Conservation (phyloP, 768 basidiomycete genomes). For the Lactarius evosmus region DNA sequence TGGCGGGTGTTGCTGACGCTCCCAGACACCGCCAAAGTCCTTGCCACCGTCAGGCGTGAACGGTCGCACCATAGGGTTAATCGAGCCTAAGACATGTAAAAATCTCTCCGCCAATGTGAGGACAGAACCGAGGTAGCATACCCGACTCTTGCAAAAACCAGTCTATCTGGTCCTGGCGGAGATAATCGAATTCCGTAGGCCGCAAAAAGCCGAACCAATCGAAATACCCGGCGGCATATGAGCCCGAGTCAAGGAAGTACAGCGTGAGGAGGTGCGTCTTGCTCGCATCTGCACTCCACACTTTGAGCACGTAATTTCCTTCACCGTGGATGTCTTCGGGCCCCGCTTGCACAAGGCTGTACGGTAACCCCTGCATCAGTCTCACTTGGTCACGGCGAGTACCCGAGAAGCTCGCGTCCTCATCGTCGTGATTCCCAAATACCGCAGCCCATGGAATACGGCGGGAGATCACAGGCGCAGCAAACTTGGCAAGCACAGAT, state of each 20-base stretch:
- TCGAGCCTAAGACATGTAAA: slow-evolving; percentile 41
- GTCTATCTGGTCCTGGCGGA: slow-evolving; percentile 79
- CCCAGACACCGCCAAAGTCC: slow-evolving; percentile 68
- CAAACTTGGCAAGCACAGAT: slow-evolving; percentile 87
- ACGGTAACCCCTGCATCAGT: slow-evolving; percentile 77
- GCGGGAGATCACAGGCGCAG: slow-evolving; percentile 67
- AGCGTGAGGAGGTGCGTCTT: slow-evolving; percentile 85
- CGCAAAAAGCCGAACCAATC: slow-evolving; percentile 62
- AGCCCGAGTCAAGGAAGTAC: slow-evolving; percentile 88
- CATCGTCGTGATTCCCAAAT: slow-evolving; percentile 93
- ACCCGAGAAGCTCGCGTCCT: slow-evolving; percentile 47
- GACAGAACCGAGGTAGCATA: slow-evolving; percentile 28
- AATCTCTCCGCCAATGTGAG: neutral
- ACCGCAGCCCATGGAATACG: slow-evolving; percentile 87
- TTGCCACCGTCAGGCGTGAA: slow-evolving; percentile 73
- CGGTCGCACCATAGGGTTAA: slow-evolving; percentile 75
- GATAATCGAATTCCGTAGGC: slow-evolving; percentile 83
- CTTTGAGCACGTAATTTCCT: slow-evolving; percentile 88
- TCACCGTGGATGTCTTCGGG: slow-evolving; percentile 84
- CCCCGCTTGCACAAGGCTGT: slow-evolving; percentile 76
- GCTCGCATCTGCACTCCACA: slow-evolving; percentile 82
- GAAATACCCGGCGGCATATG: slow-evolving; percentile 59
- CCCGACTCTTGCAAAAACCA: slow-evolving; percentile 88
- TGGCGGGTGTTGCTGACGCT: slow-evolving; percentile 62
- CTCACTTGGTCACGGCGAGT: slow-evolving; percentile 61